Percentiles rank a stretch among this genome's conserved stretches.
Conservation (phyloP, 148 eudicot species). For the Rhododendron griersonianum region DNA sequence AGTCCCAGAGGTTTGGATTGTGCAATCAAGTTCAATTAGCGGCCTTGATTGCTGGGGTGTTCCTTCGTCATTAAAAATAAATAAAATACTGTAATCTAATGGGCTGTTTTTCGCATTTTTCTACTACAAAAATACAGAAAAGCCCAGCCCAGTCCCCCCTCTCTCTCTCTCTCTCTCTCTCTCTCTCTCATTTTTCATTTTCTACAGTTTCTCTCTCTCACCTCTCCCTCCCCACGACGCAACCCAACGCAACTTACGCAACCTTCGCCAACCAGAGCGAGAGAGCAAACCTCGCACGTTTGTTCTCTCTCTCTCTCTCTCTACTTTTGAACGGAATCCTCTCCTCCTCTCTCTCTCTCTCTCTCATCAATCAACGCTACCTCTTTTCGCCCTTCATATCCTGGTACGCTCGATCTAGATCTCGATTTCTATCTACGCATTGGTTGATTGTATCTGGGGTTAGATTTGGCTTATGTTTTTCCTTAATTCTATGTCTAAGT, state of each 20-base stretch:
- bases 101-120: not conserved
- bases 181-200: not conserved
- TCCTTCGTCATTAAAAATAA: no score
- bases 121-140: not conserved
- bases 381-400: not conserved
- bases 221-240: not conserved
- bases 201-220: not conserved
- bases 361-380: slow-evolving; percentile 6
- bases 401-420: slow-evolving; percentile 7
- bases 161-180: not conserved
- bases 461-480: not conserved
- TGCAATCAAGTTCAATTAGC: no score
- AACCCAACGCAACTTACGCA: not conserved
- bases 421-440: not conserved
- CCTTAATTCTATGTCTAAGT: not conserved
- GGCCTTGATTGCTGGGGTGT: no score
- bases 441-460: not conserved
- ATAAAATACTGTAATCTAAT: no score
- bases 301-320: not conserved
- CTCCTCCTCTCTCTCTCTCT: not conserved
- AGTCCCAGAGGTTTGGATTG: no score
- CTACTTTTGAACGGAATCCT: not conserved
- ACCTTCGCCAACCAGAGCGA: slow-evolving; percentile 6
- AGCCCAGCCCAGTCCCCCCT: not conserved
- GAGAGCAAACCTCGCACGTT: slow-evolving; percentile 12